A percentile compares a stretch with the other conserved stretches of the same genome.
Conservation (phyloP, 331 rosid genomes). For the Acacia concinna region DNA sequence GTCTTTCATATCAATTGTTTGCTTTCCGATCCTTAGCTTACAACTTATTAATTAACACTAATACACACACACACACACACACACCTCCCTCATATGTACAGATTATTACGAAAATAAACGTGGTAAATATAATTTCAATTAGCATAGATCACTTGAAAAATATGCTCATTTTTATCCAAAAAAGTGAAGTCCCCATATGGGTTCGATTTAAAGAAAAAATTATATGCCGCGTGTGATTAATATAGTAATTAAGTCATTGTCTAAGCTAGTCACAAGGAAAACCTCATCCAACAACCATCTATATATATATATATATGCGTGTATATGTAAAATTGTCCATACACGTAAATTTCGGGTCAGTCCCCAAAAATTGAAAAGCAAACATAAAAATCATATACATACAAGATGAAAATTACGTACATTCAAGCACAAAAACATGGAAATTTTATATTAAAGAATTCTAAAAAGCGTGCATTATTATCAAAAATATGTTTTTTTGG, state of each 20-base stretch:
- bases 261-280: neutral
- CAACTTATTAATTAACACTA: too few relatives aligned
- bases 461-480: neutral
- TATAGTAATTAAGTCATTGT: neutral
- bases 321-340: too few relatives aligned
- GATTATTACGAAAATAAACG: too few relatives aligned
- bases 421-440: neutral
- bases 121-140: too few relatives aligned
- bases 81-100: too few relatives aligned
- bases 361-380: neutral
- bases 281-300: neutral
- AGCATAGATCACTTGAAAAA: neutral
- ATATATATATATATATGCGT: too few relatives aligned
- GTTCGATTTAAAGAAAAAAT: neutral
- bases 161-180: neutral
- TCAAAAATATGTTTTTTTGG: neutral
- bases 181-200: neutral
- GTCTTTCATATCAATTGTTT: too few relatives aligned
- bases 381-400: neutral
- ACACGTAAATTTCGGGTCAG: neutral
- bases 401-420: neutral
- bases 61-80: too few relatives aligned
- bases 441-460: neutral
- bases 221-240: neutral
- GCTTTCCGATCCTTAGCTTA: too few relatives aligned